Base-by-base conservation (phyloP, 768 basidiomycete genomes). In the Russula compacta region DNA sequence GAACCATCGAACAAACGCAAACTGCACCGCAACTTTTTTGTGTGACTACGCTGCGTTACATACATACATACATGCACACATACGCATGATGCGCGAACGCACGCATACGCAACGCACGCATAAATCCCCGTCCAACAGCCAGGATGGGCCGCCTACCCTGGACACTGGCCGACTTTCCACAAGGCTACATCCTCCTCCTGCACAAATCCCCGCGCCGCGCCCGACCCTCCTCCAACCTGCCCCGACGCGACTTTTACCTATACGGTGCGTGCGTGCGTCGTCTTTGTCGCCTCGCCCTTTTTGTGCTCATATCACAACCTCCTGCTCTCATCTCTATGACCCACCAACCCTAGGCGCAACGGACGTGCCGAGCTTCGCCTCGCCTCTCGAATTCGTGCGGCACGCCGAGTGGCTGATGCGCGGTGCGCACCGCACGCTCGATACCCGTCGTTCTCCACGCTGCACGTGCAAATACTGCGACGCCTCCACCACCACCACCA, bases 401-500 rank as follows among this genome's bases (percentile, higher is more conserved):
- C 61, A 62, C 17, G 61, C 61, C 44, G 35, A 62, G 39, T 62
- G 61, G 61, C 51, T 62, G 19, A 62, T 58, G 61, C 50, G 44
- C 44, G 61, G 61, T 15, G 56, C 56, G 7, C 56, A 42, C 19
- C 61, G 61, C 21, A 53, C 61, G 38, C 32, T 32, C 15, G 56
- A 62, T 21, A 3, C n/a, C 10, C 32, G 29, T 10, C 61, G 56
- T 32, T 15, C 44, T 10, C 56, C 61, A 2, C 50, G 38, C 3
- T 62, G 61, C 39, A 7, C 10, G 14, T 62, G 61, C 32, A 58
- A 48, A 42, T 62, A 62, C 38, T 62, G 61, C 11, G 39, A 59
- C 24, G 24, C 3, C 24, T 29, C 24, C 24, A 29, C 24, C 24
- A 29, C 24, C 24, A 29, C 24, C 24, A 29, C 24, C 24, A 29